Base-by-base conservation (phyloP, 192 early-diverging fungal genomes). In the Haplosporangium gracile region DNA sequence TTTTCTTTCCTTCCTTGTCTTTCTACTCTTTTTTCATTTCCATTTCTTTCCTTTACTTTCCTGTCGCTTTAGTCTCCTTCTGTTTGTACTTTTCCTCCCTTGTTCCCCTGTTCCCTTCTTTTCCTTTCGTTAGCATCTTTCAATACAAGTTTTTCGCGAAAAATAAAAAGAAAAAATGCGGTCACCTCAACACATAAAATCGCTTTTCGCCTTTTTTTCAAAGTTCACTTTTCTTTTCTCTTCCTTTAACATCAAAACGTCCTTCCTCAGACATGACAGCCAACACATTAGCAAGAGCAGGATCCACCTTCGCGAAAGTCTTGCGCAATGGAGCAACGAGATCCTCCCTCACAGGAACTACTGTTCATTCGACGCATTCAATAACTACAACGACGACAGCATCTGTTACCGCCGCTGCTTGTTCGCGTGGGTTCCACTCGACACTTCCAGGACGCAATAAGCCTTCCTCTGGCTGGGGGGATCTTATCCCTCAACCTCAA, bases 401-500 rank as follows among this genome's bases (percentile, higher is more conserved):
- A 70, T 42, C 11, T 9, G 18, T 24, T 47, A 18, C 72, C 38
- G 4, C 55, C 9, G 5, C 79, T 34, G 34, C 75, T 47, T 57
- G 51, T 60, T 82, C 70, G 29, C 73, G 83, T 18, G 32, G 74
- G 8, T 26, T 85, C 47, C 83, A 80, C 20, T 13, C 57, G 24
- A 80, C 83, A 10, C n/a, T 24, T 32, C 75, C 45, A 6, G 39
- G 36, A 2, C 68, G 70, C 49, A 77, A 80, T 57, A 42, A 16
- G 40, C 83, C 74, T 2, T 43, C 83, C 40, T 81, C 78, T 5
- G 55, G 60, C 11, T 85, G 83, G 83, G 78, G 83, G 0, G 83
- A 85, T 26, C 8, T 85, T 63, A 80, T 85, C 51, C 83, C 83
- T 36, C 72, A 74, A 32, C 82, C 82, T 26, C 68, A 18, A 6